Percentiles rank a stretch among this genome's conserved stretches.
These are phyloP conservation scores for Prunus fruticosa DNA, from an alignment of 306 rosid species.

Conservation along the genomic window DNA sequence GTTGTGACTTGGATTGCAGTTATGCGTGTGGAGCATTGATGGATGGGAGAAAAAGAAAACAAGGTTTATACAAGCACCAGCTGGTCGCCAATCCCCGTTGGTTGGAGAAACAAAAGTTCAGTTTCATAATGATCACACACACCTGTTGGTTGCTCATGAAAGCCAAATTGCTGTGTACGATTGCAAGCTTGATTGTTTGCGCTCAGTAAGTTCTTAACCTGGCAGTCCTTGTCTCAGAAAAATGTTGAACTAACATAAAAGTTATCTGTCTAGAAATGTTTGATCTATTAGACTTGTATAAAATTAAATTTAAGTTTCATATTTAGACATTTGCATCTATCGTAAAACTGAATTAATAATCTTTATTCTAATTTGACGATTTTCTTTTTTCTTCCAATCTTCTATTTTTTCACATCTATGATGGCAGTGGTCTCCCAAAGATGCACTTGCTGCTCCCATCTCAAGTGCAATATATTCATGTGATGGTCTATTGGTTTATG, in stretches of 20 bases:
- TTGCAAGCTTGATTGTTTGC: constrained; percentile 41
- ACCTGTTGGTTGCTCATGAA: constrained; percentile 45
- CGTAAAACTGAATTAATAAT: neutral
- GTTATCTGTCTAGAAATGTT: neutral
- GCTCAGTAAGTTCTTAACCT: constrained; percentile 32
- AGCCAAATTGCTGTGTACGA: constrained; percentile 41
- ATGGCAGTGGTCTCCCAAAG: constrained; percentile 43
- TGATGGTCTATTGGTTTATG: constrained; percentile 35
- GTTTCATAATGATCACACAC: constrained; percentile 43
- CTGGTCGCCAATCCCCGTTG: constrained; percentile 39
- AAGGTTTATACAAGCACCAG: constrained; percentile 41
- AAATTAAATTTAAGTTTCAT: neutral
- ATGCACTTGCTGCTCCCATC: constrained; percentile 31
- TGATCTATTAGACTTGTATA: neutral
- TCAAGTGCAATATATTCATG: constrained; percentile 50
- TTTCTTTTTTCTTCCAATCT: neutral
- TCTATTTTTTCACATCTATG: neutral
- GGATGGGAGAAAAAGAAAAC: constrained; percentile 50
- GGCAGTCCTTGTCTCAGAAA: neutral
- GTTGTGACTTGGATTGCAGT: constrained; percentile 22
- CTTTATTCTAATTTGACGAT: neutral
- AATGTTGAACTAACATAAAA: neutral
- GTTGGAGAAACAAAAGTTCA: constrained; percentile 47
- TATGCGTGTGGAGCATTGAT: constrained; percentile 46
- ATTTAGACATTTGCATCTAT: neutral